Evolutionary conservation across 1,284 basidiomycete genomes (phyloP), one percentile per base, ranked within the genome.

Genomic region (Fistulinella staudtii): DNA sequence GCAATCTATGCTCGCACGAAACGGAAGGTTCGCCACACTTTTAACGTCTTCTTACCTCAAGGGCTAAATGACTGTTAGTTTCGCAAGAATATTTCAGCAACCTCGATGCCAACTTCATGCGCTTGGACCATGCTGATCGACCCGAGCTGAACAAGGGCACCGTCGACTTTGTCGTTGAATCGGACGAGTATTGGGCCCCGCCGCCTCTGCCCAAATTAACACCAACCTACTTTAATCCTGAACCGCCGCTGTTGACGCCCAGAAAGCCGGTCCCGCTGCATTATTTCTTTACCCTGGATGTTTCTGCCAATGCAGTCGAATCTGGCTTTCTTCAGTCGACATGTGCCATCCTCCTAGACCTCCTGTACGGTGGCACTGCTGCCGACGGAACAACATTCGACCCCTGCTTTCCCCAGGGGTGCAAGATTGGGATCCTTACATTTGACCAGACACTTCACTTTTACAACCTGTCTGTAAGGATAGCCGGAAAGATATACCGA

Each of bases 101-200:
- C 56, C 72, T 98, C 28, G 89, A 94, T 55, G 78, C 81, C 33
- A 87, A 84, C 56, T 77, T 89, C 23, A 75, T 87, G 57, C 79
- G 95, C 21, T 69, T 94, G 38, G 95, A 99, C 65, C 83, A 93
- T 53, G 68, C 80, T 22, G 74, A 89, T 48, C 79, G 93, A 7
- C 89, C 89, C 2, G 96, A 99, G 66, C 72, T 99, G 14, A 85
- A 82, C 54, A 85, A 85, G 61, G 96, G 96, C 8, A 95, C 93
- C 0, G 79, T 98, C 47, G 96, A 99, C 65, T 96, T 98, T 56
- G 70, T 75, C 13, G 94, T 95, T 5, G 79, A 60, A 11, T 57
- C 89, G 0, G 74, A 82, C 51, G 83, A 86, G 45, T 99, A 99
- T 64, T 94, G 92, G 89, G 88, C 92, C 3, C 77, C 78, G 40